Percentiles rank a stretch among this genome's conserved stretches.
These are phyloP conservation scores for Penicillium paradoxum DNA, from an alignment of 495 filamentous ascomycete species.

Conservation along the genomic window DNA sequence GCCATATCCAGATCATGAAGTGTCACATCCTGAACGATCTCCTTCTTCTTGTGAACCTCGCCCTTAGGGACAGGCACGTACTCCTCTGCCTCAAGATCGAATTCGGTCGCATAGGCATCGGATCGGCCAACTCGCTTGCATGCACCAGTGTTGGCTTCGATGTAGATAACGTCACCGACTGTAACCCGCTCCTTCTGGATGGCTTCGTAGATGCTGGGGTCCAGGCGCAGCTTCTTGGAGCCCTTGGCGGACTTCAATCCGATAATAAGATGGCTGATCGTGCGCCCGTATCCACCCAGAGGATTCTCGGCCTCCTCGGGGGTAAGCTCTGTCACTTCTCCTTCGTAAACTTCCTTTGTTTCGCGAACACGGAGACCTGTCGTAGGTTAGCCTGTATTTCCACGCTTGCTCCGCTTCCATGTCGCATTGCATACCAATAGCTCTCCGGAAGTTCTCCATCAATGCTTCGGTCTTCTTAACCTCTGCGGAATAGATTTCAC, in stretches of 20 bases:
- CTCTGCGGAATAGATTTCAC: conserved; percentile 94
- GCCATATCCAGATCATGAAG: conserved; percentile 95
- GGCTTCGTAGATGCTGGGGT: conserved; percentile 97
- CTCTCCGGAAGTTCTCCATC: conserved; percentile 97
- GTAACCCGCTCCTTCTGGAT: conserved; percentile 97
- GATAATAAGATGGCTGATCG: conserved; percentile 85
- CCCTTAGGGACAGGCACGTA: conserved; percentile 98
- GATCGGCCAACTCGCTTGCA: conserved; percentile 94
- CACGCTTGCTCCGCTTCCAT: neutral
- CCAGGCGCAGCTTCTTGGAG: conserved; percentile 92
- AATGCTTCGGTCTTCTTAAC: conserved; percentile 98
- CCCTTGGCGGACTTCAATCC: conserved; percentile 86
- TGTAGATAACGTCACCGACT: conserved; percentile 96
- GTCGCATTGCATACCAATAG: conserved; percentile 61
- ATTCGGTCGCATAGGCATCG: conserved; percentile 95
- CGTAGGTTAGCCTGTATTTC: conserved; percentile 13
- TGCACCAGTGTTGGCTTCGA: conserved; percentile 95
- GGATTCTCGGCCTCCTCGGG: conserved; percentile 98
- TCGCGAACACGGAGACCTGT: conserved; percentile 83
- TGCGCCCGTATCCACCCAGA: conserved; percentile 90
- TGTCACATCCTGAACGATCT: conserved; percentile 98
- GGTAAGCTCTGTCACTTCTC: conserved; percentile 91
- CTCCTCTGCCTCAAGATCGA: conserved; percentile 96
- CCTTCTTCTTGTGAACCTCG: conserved; percentile 99
- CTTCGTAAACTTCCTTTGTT: conserved; percentile 97